A percentile compares a stretch with the other conserved stretches of the same genome.
Evolutionary conservation across 108 stramenopile genomes (phyloP).

Genomic region (Nannochloropsis gaditana): DNA sequence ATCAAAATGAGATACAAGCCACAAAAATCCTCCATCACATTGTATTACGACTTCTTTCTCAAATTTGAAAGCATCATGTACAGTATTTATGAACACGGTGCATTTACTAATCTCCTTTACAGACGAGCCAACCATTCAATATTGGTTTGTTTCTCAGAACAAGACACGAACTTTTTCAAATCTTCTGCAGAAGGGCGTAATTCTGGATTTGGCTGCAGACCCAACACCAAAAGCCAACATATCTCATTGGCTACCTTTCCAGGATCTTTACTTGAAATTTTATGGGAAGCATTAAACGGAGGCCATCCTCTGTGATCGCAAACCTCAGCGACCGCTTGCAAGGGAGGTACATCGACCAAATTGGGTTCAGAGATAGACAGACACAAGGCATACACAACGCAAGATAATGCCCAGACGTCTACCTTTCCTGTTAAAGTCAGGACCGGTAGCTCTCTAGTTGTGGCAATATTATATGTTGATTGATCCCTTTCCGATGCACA

Average conservation of each 20-base stretch:
- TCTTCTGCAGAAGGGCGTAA: slow-evolving; percentile 8
- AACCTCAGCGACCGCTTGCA: background rate
- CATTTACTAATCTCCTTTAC: background rate
- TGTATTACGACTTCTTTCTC: too few species aligned
- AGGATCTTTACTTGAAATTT: background rate
- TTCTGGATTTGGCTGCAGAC: background rate
- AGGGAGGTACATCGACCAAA: background rate
- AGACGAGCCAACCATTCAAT: background rate
- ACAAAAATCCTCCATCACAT: too few species aligned
- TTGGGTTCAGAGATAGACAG: background rate
- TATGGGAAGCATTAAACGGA: background rate
- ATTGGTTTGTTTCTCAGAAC: background rate
- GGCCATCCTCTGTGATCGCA: slow-evolving; percentile 6
- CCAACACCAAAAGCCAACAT: slow-evolving; percentile 11
- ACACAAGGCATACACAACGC: background rate
- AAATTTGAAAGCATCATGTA: too few species aligned
- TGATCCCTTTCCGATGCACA: background rate
- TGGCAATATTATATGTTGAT: background rate
- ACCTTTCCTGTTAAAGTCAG: background rate
- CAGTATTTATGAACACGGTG: too few species aligned
- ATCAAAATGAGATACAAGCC: too few species aligned
- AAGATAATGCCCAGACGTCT: background rate
- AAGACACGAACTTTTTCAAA: background rate
- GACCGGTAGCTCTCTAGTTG: too few species aligned
- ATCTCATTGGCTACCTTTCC: background rate